Percentiles rank a stretch among this genome's conserved stretches.
Evolutionary conservation across 306 rosid species (phyloP).

Genomic region (Citrullus mucosospermus): DNA sequence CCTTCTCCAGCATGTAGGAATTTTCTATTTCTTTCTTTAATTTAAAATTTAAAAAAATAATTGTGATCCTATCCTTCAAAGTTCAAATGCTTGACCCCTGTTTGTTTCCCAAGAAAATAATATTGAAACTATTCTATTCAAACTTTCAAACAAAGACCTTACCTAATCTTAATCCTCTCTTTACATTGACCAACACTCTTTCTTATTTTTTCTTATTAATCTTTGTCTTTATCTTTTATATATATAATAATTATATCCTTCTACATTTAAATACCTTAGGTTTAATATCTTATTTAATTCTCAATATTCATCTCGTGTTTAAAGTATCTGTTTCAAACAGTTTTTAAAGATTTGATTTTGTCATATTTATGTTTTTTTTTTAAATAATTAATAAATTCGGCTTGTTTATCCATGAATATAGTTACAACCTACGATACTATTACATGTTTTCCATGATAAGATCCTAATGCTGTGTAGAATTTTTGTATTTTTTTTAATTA

Average conservation of each 20-base stretch:
- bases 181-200: background rate
- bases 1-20: background rate
- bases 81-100: background rate
- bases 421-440: too few relatives aligned
- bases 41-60: background rate
- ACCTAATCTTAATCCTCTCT: background rate
- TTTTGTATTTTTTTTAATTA: too few relatives aligned
- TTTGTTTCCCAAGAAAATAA: background rate
- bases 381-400: too few relatives aligned
- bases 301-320: background rate
- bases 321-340: fast-evolving
- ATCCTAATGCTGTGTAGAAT: too few relatives aligned
- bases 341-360: too few relatives aligned
- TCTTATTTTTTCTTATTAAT: background rate
- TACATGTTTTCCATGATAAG: too few relatives aligned
- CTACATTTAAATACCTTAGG: background rate
- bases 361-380: too few relatives aligned
- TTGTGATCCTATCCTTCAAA: background rate
- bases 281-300: background rate
- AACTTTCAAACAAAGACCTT: background rate
- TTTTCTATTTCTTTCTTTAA: background rate
- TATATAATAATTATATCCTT: background rate
- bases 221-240: background rate
- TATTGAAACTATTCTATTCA: background rate
- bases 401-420: too few relatives aligned